These are phyloP conservation scores for Chlamydomonas sp. DNA, from an alignment of 139 green algal genomes.

Conservation along the genomic window DNA sequence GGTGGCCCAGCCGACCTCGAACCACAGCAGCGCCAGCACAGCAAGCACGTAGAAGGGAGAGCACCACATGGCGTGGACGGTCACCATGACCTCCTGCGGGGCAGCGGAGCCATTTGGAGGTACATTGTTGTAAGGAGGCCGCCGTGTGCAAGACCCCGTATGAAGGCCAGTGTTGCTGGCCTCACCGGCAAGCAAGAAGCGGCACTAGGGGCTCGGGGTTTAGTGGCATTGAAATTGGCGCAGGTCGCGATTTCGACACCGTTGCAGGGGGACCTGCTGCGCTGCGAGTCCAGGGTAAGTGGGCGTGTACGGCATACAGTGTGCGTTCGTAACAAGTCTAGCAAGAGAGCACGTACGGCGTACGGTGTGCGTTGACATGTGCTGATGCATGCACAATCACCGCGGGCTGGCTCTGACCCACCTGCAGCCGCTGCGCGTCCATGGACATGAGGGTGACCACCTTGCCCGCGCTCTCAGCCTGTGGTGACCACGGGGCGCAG, in stretches of 20 bases:
- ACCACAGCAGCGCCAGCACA: slow-evolving; percentile 85
- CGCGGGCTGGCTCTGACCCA: not conserved
- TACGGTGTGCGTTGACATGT: too few species aligned
- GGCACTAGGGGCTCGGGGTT: too few species aligned
- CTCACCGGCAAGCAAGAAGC: too few species aligned
- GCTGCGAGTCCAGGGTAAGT: too few species aligned
- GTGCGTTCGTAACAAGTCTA: too few species aligned
- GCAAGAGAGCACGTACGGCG: too few species aligned
- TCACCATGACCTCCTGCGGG: slow-evolving; percentile 66
- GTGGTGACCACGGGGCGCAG: not conserved
- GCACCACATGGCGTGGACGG: slow-evolving; percentile 74
- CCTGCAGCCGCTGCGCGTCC: slow-evolving; percentile 77
- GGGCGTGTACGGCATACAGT: too few species aligned
- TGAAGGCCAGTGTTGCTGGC: too few species aligned
- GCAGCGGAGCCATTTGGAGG: not conserved
- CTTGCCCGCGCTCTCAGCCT: slow-evolving; percentile 52
- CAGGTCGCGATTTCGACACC: too few species aligned
- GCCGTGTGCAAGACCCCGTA: not conserved
- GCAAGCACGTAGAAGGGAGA: slow-evolving; percentile 80
- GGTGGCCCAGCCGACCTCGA: slow-evolving; percentile 82
- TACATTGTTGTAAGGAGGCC: not conserved
- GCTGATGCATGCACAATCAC: too few species aligned
- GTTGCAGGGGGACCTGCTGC: too few species aligned
- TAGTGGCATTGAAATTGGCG: too few species aligned
- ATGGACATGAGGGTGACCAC: slow-evolving; percentile 84